Evolutionary conservation across 2,329 filamentous ascomycete genomes (phyloP).

Genomic region (Colletotrichum gloeosporioides): DNA sequence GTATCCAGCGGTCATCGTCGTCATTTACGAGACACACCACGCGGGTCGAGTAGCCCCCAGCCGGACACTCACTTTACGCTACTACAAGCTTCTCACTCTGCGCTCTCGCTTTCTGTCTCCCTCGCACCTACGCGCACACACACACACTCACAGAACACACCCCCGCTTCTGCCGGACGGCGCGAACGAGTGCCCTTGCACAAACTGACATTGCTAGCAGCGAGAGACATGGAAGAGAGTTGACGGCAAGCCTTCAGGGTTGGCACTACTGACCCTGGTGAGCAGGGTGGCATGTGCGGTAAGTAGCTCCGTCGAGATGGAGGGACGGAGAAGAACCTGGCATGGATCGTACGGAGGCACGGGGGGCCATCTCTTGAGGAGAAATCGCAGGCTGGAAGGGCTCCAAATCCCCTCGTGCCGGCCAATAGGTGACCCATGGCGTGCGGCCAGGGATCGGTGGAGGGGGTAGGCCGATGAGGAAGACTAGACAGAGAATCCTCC

Average conservation of each 20-base stretch:
- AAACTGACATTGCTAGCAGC: constrained; percentile 19
- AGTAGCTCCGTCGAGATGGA: constrained; percentile 35
- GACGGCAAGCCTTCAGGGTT: constrained; percentile 22
- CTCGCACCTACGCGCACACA: not conserved
- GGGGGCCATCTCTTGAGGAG: constrained; percentile 21
- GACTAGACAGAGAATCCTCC: constrained; percentile 53
- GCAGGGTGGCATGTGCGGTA: constrained; percentile 19
- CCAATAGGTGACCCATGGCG: constrained; percentile 30
- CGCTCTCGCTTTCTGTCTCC: not conserved
- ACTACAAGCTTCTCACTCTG: not conserved
- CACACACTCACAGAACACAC: not conserved
- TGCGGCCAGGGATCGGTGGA: constrained; percentile 28
- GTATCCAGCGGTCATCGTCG: not conserved
- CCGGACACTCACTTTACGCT: not conserved
- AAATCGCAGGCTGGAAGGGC: constrained; percentile 22
- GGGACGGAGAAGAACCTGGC: constrained; percentile 31
- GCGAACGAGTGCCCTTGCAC: constrained; percentile 21
- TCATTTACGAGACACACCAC: not conserved
- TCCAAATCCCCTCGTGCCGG: constrained; percentile 1
- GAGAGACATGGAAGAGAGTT: constrained; percentile 15
- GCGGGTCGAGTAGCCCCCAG: constrained; percentile 9
- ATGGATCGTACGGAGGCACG: constrained; percentile 31
- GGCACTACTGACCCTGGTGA: constrained; percentile 14
- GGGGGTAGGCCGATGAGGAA: constrained; percentile 36
- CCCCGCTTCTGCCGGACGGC: constrained; percentile 24